Evolutionary conservation across 257 asterid species (phyloP).

Genomic region (Vinca minor): DNA sequence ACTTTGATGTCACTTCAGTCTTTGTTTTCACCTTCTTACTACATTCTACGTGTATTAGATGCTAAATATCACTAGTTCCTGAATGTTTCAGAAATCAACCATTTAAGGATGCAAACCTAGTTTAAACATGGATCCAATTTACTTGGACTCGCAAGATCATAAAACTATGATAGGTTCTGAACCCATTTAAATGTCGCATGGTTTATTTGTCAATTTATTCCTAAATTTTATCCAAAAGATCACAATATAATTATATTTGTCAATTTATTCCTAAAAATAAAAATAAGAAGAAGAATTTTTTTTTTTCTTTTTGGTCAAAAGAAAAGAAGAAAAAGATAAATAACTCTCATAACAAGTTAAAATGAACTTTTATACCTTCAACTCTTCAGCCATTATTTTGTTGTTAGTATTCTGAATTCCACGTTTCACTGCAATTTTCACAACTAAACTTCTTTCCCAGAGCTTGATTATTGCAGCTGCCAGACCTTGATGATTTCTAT

Average conservation of each 20-base stretch:
- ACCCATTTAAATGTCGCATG: background rate
- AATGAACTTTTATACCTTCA: conserved; percentile 72
- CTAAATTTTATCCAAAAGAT: background rate
- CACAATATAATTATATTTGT: too few species aligned
- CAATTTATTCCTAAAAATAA: too few species aligned
- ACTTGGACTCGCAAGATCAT: background rate
- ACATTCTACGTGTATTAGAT: background rate
- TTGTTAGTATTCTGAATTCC: conserved; percentile 98
- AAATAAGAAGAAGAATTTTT: too few species aligned
- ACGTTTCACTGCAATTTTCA: conserved; percentile 97
- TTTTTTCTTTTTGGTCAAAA: background rate
- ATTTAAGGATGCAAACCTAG: background rate
- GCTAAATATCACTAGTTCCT: background rate
- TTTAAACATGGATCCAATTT: background rate
- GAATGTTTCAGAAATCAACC: background rate
- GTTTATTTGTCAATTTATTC: background rate
- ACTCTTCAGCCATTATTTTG: conserved; percentile 89
- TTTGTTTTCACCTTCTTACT: conserved; percentile 1
- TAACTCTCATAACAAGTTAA: conserved; percentile 14
- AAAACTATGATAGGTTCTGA: background rate
- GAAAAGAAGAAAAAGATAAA: background rate
- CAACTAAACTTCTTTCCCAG: conserved; percentile 93
- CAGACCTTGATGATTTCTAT: conserved; percentile 94
- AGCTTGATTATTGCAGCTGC: conserved; percentile 82
- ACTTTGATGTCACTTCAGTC: too few species aligned